Evolutionary conservation across 345 rosid species (phyloP), one percentile per base, ranked within the genome.

Genomic region (Hibiscus mutabilis): DNA sequence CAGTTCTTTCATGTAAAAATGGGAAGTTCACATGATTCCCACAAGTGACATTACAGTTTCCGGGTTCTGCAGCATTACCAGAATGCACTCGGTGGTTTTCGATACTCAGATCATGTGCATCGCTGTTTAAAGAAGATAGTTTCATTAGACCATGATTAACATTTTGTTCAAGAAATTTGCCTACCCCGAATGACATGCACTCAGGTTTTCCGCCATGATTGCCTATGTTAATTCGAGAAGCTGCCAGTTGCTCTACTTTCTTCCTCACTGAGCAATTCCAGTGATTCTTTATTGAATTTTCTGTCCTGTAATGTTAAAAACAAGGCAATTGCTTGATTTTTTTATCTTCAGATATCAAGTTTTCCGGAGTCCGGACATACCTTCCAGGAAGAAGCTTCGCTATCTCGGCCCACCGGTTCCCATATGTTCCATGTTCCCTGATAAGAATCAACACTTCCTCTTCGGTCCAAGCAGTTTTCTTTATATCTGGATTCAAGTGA

Each of bases 331-430:
- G 63, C 24, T 42, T 47, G n/a, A 13, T 44, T 27, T 52, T 11
- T 68, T 12, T 37, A n/a, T n/a, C n/a, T n/a, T n/a, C n/a, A n/a
- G n/a, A 68, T 14, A 33, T 18, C 22, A 18, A 15, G 29, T 25
- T 2, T 2, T 4, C 0, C 21, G 52, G 15, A 10, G 5, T 21
- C 12, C 25, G 60, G 29, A 68, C 59, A 55, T 80, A 84, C 92
- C 89, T 87, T 80, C 97, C 89, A 10, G 81, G 84, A 53, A 91
- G 75, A 67, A 86, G 74, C 77, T 86, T 91, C 12, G 94, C 86
- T n/a, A 88, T 87, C 76, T 87, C 87, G 9, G 91, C 88, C 94
- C 97, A 91, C 68, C 78, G 84, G n/a, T n/a, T n/a, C n/a, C n/a
- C n/a, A n/a, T n/a, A n/a, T n/a, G 81, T 89, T 89, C 72, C 92